Percentiles rank a stretch among this genome's conserved stretches.
phyloP scores from a whole-genome alignment of 345 rosid species.

The Bretschneidera sinensis region DNA sequence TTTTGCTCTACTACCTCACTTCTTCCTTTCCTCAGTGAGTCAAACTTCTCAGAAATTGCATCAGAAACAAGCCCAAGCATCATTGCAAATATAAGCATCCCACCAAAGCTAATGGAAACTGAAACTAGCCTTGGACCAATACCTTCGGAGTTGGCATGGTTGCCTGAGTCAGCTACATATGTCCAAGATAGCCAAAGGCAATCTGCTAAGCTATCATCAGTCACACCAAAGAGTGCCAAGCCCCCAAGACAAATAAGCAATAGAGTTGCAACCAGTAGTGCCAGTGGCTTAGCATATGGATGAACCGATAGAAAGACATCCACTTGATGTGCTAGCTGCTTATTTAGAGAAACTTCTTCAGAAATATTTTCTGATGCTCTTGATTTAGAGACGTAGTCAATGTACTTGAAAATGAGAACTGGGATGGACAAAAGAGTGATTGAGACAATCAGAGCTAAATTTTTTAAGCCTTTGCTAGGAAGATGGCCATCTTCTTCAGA shows the following conservation, averaged over 20 bases:
- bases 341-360: constrained; percentile 50
- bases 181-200: constrained; percentile 80
- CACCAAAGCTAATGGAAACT: constrained; percentile 68
- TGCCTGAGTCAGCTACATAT: constrained; percentile 60
- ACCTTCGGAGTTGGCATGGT: constrained; percentile 67
- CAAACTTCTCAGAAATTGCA: constrained; percentile 74
- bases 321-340: constrained; percentile 50
- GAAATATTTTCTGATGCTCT: constrained; percentile 39
- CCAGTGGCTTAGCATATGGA: constrained; percentile 66
- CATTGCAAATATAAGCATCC: constrained; percentile 82
- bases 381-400: constrained; percentile 43
- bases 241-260: constrained; percentile 65
- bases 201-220: constrained; percentile 55
- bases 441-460: constrained; percentile 47
- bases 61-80: constrained; percentile 80
- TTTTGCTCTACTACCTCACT: constrained; percentile 67
- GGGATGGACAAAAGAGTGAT: constrained; percentile 42
- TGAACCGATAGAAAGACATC: constrained; percentile 54
- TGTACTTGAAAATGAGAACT: constrained; percentile 39
- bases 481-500: constrained; percentile 26
- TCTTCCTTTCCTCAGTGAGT: constrained; percentile 67
- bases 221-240: constrained; percentile 59
- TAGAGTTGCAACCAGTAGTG: constrained; percentile 58
- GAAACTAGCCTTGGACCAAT: constrained; percentile 65
- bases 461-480: constrained; percentile 32